A percentile compares a stretch with the other conserved stretches of the same genome.
These are phyloP conservation scores for Entomophthora muscae DNA, from an alignment of 371 early-diverging fungal genomes.

Conservation along the genomic window DNA sequence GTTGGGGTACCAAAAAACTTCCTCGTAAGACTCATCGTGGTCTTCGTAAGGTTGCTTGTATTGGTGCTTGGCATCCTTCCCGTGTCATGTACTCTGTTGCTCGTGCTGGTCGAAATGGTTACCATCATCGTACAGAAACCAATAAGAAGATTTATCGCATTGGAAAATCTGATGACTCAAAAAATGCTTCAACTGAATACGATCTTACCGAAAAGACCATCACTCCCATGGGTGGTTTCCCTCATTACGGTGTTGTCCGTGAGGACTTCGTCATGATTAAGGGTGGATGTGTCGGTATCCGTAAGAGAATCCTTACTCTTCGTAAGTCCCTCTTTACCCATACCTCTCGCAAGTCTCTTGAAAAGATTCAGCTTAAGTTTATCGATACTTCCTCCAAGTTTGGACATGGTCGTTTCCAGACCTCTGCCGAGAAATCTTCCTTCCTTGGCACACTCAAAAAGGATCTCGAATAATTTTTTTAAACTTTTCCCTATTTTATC, in stretches of 20 bases:
- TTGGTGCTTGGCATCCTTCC: slow-evolving; percentile 99
- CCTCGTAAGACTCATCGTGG: slow-evolving; percentile 99
- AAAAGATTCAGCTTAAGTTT: slow-evolving; percentile 85
- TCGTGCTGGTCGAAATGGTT: slow-evolving; percentile 99
- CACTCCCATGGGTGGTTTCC: slow-evolving; percentile 99
- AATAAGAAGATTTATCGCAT: slow-evolving; percentile 99
- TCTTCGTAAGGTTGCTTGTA: slow-evolving; percentile 99
- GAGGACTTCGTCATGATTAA: slow-evolving; percentile 99
- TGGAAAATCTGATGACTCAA: slow-evolving; percentile 75
- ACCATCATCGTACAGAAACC: slow-evolving; percentile 99
- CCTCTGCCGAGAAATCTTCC: slow-evolving; percentile 91
- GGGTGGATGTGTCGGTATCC: slow-evolving; percentile 95
- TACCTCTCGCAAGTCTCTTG: slow-evolving; percentile 88
- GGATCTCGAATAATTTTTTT: slow-evolving; percentile 26
- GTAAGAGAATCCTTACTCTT: slow-evolving; percentile 96
- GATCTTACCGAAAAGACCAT: slow-evolving; percentile 96
- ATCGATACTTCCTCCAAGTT: slow-evolving; percentile 99
- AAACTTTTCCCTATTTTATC: background rate
- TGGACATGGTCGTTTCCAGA: slow-evolving; percentile 99
- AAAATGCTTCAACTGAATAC: slow-evolving; percentile 88
- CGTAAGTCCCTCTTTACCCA: slow-evolving; percentile 94
- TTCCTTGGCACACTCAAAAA: slow-evolving; percentile 93
- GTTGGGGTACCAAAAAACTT: slow-evolving; percentile 99
- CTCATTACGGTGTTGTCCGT: slow-evolving; percentile 97
- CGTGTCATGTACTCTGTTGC: slow-evolving; percentile 99